phyloP scores from a whole-genome alignment of 2,329 filamentous ascomycete genomes.

The Trichoderma breve region DNA sequence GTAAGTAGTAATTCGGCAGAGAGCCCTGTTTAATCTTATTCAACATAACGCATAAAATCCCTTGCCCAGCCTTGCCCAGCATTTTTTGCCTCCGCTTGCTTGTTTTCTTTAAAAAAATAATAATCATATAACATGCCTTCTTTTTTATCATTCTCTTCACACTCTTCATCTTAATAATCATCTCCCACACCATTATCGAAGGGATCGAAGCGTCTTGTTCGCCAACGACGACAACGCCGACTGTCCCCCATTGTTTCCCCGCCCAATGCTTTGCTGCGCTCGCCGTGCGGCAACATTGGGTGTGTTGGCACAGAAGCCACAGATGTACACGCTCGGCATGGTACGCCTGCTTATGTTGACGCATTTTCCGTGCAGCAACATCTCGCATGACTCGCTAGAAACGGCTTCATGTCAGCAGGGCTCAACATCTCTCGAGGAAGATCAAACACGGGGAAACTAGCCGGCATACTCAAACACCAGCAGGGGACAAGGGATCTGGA shows the following conservation, averaged over 20 bases:
- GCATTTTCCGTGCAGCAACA: constrained; percentile 64
- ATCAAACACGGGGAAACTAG: not conserved
- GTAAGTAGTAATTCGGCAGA: constrained; percentile 22
- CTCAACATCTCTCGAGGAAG: not conserved
- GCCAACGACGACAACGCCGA: constrained; percentile 39
- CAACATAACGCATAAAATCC: constrained; percentile 22
- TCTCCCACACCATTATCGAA: constrained; percentile 33
- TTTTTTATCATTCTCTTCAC: not conserved
- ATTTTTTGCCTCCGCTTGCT: constrained; percentile 23
- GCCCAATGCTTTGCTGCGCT: constrained; percentile 45
- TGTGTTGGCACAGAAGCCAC: constrained; percentile 61
- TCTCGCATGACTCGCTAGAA: constrained; percentile 60
- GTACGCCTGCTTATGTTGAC: constrained; percentile 57
- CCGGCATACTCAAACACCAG: not conserved
- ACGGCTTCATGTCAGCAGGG: constrained; percentile 1
- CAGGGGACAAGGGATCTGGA: not conserved
- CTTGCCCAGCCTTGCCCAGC: constrained; percentile 15
- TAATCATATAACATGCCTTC: constrained; percentile 19
- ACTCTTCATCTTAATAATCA: constrained; percentile 20
- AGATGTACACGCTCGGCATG: constrained; percentile 62
- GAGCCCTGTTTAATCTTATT: constrained; percentile 26
- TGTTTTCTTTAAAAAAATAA: constrained; percentile 16
- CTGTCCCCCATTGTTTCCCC: constrained; percentile 29
- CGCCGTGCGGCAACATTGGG: constrained; percentile 52
- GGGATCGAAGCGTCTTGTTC: constrained; percentile 44